Evolutionary conservation across 1,139 yeast species (phyloP).

Genomic region (Pneumocystis murina): DNA sequence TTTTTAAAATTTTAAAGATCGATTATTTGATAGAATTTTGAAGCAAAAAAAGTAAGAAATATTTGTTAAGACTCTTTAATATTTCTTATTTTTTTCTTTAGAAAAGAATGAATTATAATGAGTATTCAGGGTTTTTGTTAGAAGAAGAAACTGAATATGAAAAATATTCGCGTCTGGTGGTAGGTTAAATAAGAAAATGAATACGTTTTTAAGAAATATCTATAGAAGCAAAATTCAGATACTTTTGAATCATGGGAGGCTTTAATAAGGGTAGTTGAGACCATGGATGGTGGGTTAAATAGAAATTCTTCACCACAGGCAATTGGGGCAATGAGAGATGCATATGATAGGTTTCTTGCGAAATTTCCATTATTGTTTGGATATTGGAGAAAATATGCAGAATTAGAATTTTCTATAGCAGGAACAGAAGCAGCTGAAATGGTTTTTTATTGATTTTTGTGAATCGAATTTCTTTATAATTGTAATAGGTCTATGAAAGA

Average conservation of each 20-base stretch:
- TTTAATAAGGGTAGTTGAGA: conserved; percentile 27
- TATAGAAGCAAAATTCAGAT: conserved; percentile 26
- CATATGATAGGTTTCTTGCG: conserved; percentile 43
- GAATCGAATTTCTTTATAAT: not conserved
- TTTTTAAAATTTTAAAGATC: not conserved
- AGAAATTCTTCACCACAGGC: conserved; percentile 33
- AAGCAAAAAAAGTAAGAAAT: not conserved
- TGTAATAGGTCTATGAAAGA: conserved; percentile 32
- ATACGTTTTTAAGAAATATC: not conserved
- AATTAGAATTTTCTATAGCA: conserved; percentile 48
- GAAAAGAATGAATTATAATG: not conserved
- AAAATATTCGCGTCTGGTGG: not conserved
- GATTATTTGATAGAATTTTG: not conserved
- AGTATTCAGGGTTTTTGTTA: not conserved
- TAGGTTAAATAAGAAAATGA: not conserved
- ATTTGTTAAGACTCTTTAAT: not conserved
- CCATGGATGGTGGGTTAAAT: conserved; percentile 29
- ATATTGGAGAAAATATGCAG: conserved; percentile 69
- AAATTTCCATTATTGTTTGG: conserved; percentile 59
- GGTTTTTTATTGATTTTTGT: conserved; percentile 11
- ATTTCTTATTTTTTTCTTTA: not conserved
- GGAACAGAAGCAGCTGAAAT: conserved; percentile 33
- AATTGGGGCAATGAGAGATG: conserved; percentile 31
- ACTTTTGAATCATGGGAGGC: conserved; percentile 37
- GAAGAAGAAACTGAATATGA: conserved; percentile 1